Evolutionary conservation across 495 filamentous ascomycete genomes (phyloP).

Genomic region (Talaromyces ruber): DNA sequence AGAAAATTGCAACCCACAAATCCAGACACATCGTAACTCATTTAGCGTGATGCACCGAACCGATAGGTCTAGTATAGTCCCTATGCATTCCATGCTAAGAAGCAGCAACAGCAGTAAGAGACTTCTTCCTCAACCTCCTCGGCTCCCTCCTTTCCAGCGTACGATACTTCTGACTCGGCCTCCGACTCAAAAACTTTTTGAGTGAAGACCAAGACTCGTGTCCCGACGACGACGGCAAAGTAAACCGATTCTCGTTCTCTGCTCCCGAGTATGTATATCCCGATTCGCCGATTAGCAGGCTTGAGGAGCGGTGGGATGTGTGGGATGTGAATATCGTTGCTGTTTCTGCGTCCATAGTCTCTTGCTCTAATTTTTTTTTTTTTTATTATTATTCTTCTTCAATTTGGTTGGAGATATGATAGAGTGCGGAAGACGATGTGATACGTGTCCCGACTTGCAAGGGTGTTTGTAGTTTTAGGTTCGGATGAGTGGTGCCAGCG

Average conservation of each 20-base stretch:
- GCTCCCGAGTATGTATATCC: not conserved
- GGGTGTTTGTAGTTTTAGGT: not conserved
- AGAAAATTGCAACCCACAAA: not conserved
- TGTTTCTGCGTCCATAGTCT: constrained; percentile 1
- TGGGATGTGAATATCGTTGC: not conserved
- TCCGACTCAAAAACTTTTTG: constrained; percentile 28
- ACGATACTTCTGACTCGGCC: constrained; percentile 27
- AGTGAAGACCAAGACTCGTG: constrained; percentile 28
- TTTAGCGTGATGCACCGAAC: not conserved
- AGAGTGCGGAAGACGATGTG: not conserved
- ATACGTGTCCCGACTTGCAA: not conserved
- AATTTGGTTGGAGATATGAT: too few species aligned
- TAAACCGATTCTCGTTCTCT: not conserved
- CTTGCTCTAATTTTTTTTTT: not conserved
- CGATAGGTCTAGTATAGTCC: not conserved
- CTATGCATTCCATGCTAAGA: not conserved
- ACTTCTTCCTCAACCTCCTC: constrained; percentile 31
- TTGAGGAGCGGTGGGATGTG: constrained; percentile 5
- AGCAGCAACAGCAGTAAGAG: not conserved
- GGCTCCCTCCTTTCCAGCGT: constrained; percentile 34
- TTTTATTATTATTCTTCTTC: too few species aligned
- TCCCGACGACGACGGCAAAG: not conserved
- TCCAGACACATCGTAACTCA: not conserved
- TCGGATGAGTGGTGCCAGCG: not conserved
- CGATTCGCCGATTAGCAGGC: constrained; percentile 3